These are phyloP conservation scores for Phycomyces blakesleeanus DNA, from an alignment of 192 early-diverging fungal species.

Conservation along the genomic window DNA sequence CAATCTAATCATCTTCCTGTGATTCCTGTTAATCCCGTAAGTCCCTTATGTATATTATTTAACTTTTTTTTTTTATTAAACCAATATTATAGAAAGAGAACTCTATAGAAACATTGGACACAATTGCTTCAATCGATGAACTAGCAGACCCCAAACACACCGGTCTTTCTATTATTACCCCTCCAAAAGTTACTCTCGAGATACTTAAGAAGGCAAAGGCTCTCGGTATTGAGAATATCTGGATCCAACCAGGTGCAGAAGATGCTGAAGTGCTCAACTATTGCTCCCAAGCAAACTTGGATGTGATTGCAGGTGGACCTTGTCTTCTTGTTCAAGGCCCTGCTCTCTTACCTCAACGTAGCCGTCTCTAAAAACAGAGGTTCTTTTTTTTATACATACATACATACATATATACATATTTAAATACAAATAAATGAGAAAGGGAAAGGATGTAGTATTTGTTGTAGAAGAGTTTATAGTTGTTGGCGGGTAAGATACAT, in stretches of 20 bases:
- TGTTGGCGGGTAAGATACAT: too few relatives aligned
- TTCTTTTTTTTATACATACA: neutral
- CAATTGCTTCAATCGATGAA: slow-evolving; percentile 39
- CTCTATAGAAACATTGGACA: slow-evolving; percentile 36
- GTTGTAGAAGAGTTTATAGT: too few relatives aligned
- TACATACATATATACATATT: too few relatives aligned
- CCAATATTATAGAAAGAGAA: slow-evolving; percentile 36
- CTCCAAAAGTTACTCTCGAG: slow-evolving; percentile 57
- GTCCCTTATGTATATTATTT: neutral
- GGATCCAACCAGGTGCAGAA: slow-evolving; percentile 75
- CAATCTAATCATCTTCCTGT: slow-evolving; percentile 20
- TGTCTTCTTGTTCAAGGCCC: slow-evolving; percentile 60
- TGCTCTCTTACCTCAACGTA: slow-evolving; percentile 11
- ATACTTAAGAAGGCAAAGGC: slow-evolving; percentile 55
- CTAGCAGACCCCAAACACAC: slow-evolving; percentile 36
- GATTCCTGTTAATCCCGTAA: slow-evolving; percentile 34
- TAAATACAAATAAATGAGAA: too few relatives aligned
- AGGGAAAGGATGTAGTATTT: too few relatives aligned
- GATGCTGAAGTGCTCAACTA: slow-evolving; percentile 44
- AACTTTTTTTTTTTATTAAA: neutral
- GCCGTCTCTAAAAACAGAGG: slow-evolving; percentile 13
- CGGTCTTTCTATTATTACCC: slow-evolving; percentile 66
- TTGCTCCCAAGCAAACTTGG: slow-evolving; percentile 43
- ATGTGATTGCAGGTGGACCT: slow-evolving; percentile 61
- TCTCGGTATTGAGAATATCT: slow-evolving; percentile 60